These are phyloP conservation scores for Ceratocystis cubensis DNA, from an alignment of 2,329 filamentous ascomycete genomes.

Conservation along the genomic window DNA sequence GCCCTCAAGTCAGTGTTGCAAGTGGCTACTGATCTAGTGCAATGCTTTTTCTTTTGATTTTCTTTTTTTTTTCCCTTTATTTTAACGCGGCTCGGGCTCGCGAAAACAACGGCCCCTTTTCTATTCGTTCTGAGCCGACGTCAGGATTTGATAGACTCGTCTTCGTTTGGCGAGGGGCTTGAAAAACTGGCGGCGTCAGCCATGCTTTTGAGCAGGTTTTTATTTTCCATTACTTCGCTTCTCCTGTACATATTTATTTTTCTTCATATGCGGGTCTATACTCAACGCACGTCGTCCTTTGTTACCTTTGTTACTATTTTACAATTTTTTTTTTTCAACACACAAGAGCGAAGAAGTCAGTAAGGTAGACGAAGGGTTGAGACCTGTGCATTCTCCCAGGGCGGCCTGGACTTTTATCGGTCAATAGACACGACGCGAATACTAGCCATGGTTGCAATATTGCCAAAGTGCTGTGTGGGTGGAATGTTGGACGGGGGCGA, in stretches of 20 bases:
- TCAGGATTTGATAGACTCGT: not conserved
- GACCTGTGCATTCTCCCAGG: too few relatives aligned
- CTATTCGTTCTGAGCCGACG: not conserved
- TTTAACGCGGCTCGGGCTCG: not conserved
- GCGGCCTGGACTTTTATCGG: not conserved
- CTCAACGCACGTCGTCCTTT: not conserved
- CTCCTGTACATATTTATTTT: slow-evolving; percentile 11
- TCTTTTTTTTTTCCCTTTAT: not conserved
- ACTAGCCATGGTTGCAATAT: too few relatives aligned
- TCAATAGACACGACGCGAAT: too few relatives aligned
- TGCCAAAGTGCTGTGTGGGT: not conserved
- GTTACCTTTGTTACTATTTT: not conserved
- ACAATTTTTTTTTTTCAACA: slow-evolving; percentile 11
- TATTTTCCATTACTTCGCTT: slow-evolving; percentile 13
- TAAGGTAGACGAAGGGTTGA: not conserved
- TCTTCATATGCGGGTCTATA: slow-evolving; percentile 4
- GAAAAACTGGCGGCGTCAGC: not conserved
- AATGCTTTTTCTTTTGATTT: not conserved
- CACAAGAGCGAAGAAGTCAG: not conserved
- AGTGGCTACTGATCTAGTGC: not conserved
- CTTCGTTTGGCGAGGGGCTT: not conserved
- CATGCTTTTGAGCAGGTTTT: slow-evolving; percentile 2
- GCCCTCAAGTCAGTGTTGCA: not conserved
- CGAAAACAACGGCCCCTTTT: not conserved
- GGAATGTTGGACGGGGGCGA: not conserved